Percentiles rank a stretch among this genome's conserved stretches.
Conservation (phyloP, 2,329 filamentous ascomycete genomes). For the Cladosporium oxysporum region DNA sequence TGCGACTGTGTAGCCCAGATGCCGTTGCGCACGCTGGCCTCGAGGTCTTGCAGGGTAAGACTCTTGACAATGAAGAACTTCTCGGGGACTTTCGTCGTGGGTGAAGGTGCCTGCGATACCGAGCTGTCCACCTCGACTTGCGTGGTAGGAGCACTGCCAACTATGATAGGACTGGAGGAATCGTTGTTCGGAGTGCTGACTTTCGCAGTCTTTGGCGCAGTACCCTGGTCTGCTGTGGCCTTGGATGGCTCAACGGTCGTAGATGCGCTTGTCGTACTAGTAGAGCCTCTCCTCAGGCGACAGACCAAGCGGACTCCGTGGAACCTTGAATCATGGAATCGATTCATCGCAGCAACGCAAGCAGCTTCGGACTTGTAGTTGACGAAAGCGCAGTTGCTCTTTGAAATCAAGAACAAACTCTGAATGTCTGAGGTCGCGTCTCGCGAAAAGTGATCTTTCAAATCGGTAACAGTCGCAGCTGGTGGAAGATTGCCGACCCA, state of each 20-base stretch:
- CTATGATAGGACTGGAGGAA: conserved; percentile 17
- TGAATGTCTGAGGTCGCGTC: conserved; percentile 75
- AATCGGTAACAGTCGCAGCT: conserved; percentile 73
- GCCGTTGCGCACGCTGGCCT: conserved; percentile 81
- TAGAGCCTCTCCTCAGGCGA: conserved; percentile 62
- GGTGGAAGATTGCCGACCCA: conserved; percentile 96
- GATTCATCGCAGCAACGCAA: conserved; percentile 74
- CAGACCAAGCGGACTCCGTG: conserved; percentile 84
- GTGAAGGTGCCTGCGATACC: not conserved
- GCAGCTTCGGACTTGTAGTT: conserved; percentile 83
- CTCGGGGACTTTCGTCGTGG: conserved; percentile 55
- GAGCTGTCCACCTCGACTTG: not conserved
- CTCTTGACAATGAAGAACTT: conserved; percentile 94
- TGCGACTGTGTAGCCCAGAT: conserved; percentile 95
- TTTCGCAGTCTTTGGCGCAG: not conserved
- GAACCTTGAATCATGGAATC: conserved; percentile 89
- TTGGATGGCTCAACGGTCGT: conserved; percentile 18
- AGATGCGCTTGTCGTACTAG: conserved; percentile 21
- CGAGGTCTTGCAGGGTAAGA: conserved; percentile 84
- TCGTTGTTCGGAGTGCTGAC: not conserved
- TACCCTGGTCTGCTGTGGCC: not conserved
- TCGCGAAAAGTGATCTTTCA: conserved; percentile 89
- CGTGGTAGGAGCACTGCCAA: not conserved
- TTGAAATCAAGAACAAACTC: conserved; percentile 90
- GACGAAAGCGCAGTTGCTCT: conserved; percentile 96